Evolutionary conservation across 352 stramenopile species (phyloP).

Genomic region (Globisporangium lucens): DNA sequence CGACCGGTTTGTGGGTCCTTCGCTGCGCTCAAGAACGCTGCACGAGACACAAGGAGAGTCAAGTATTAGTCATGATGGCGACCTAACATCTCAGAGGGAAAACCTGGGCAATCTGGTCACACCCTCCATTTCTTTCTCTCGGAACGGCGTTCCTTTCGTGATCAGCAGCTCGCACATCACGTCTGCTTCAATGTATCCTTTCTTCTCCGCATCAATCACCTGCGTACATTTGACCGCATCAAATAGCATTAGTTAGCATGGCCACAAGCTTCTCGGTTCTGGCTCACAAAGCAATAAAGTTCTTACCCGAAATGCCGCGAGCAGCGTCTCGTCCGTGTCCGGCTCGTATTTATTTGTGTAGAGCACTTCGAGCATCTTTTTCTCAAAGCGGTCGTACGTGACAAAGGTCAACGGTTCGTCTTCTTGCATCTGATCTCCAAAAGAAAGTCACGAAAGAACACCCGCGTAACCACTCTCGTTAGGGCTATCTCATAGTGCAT

Average conservation of each 20-base stretch:
- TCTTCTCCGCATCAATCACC: constrained; percentile 75
- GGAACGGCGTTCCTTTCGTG: constrained; percentile 88
- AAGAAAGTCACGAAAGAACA: not conserved
- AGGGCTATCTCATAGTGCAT: not conserved
- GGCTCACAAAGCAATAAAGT: no score
- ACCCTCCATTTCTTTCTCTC: constrained; percentile 90
- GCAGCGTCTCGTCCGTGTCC: constrained; percentile 85
- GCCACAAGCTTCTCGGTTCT: no score
- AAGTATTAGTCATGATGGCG: not conserved
- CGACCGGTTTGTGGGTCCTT: constrained; percentile 83
- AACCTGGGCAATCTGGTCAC: not conserved
- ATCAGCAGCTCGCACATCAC: constrained; percentile 86
- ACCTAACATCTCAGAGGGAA: not conserved
- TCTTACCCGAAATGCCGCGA: constrained; percentile 59
- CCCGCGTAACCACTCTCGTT: not conserved
- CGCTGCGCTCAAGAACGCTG: constrained; percentile 75
- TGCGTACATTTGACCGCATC: no score
- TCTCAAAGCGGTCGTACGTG: constrained; percentile 89
- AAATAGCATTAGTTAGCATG: no score
- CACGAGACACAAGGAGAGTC: not conserved
- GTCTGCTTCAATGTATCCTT: constrained; percentile 88
- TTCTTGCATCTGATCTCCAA: constrained; percentile 70
- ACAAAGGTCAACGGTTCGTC: constrained; percentile 90
- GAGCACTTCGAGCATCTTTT: constrained; percentile 92
- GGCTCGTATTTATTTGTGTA: constrained; percentile 87